Percentiles rank a stretch among this genome's conserved stretches.
These are phyloP conservation scores for Cyanidioschyzon merolae DNA, from an alignment of 23 red algal species.

Conservation along the genomic window DNA sequence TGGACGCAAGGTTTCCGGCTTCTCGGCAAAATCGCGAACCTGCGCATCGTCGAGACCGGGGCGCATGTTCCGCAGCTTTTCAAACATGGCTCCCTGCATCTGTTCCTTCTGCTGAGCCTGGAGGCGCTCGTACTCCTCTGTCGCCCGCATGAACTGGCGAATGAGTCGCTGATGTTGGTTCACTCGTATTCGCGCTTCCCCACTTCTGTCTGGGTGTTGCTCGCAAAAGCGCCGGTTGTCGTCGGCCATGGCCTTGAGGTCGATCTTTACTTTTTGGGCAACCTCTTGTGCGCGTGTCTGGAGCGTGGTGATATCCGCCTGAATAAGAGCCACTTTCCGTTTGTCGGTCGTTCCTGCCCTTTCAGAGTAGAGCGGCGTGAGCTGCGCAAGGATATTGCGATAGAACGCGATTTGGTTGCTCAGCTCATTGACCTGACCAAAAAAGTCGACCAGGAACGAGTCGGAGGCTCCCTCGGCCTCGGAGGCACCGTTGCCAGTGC, in stretches of 20 bases:
- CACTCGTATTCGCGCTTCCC: background rate
- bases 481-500: background rate
- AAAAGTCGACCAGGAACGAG: slow-evolving; percentile 14
- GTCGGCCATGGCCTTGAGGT: slow-evolving; percentile 1
- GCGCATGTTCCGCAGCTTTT: background rate
- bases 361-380: slow-evolving; percentile 1
- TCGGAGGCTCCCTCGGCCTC: background rate
- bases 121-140: slow-evolving; percentile 9
- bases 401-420: background rate
- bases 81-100: background rate
- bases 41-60: background rate
- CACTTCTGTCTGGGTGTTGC: background rate
- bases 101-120: slow-evolving; percentile 10
- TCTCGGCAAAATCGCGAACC: background rate
- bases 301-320: background rate
- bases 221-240: slow-evolving; percentile 1
- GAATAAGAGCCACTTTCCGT: background rate
- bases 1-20: slow-evolving; percentile 18
- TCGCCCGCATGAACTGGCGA: slow-evolving; percentile 5
- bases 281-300: background rate
- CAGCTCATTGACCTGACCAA: slow-evolving; percentile 1
- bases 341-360: background rate
- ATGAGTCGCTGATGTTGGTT: slow-evolving; percentile 16
- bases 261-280: background rate
- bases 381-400: background rate